These are phyloP conservation scores for Tetrahymena malaccensis DNA, from an alignment of 73 alveolate genomes.

Conservation along the genomic window DNA sequence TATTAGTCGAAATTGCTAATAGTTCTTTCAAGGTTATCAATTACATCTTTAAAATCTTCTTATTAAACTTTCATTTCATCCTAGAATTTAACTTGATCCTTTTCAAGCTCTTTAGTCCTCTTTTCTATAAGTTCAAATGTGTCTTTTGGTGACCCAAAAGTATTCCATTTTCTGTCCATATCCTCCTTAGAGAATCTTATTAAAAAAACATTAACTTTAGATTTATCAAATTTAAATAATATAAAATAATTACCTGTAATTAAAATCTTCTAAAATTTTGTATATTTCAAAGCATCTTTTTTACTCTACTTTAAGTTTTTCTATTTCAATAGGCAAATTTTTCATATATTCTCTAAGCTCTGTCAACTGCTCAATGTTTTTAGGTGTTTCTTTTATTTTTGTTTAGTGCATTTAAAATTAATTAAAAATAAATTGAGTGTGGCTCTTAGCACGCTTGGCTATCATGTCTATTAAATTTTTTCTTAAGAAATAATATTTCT, in stretches of 20 bases:
- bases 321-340: constrained; percentile 87
- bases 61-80: constrained; percentile 89
- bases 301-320: constrained; percentile 82
- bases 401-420: constrained; percentile 89
- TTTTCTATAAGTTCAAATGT: constrained; percentile 75
- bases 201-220: not conserved
- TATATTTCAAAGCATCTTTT: constrained; percentile 77
- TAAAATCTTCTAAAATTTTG: constrained; percentile 87
- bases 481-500: constrained; percentile 81
- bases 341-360: constrained; percentile 90
- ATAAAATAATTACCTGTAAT: constrained; percentile 46
- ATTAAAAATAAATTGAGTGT: constrained; percentile 73
- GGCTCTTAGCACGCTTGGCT: constrained; percentile 92
- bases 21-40: constrained; percentile 87
- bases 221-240: not conserved
- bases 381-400: constrained; percentile 86
- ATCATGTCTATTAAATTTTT: constrained; percentile 89
- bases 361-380: constrained; percentile 90
- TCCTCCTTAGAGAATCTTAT: constrained; percentile 74
- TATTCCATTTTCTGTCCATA: constrained; percentile 91
- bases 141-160: constrained; percentile 93
- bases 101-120: constrained; percentile 87
- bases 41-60: constrained; percentile 91
- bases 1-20: constrained; percentile 83
- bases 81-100: constrained; percentile 85